These are phyloP conservation scores for Oryza meyeriana DNA, from an alignment of 176 grass and related monocot species.

Conservation along the genomic window DNA sequence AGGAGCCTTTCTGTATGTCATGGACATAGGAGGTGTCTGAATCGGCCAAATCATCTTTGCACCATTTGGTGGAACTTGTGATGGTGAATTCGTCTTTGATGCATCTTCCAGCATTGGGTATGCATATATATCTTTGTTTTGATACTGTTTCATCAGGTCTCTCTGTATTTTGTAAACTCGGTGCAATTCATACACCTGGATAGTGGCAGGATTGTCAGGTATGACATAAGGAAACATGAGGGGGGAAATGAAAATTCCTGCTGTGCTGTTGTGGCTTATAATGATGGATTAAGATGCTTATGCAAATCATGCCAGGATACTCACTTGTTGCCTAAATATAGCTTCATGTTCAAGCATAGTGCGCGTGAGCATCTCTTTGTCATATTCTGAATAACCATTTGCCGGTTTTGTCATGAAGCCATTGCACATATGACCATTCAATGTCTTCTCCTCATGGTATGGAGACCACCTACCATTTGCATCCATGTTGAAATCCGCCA, in stretches of 20 bases:
- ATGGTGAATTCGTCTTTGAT: constrained; percentile 59
- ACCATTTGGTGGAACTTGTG: constrained; percentile 55
- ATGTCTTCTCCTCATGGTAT: constrained; percentile 55
- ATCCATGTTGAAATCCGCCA: constrained; percentile 39
- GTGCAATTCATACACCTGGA: constrained; percentile 97
- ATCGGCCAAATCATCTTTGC: constrained; percentile 42
- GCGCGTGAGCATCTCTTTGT: constrained; percentile 76
- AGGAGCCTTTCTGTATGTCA: constrained; percentile 23
- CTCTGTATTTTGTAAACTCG: constrained; percentile 88
- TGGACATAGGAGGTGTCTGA: constrained; percentile 23
- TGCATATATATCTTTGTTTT: constrained; percentile 41
- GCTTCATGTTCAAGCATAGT: constrained; percentile 92
- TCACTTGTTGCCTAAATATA: constrained; percentile 83
- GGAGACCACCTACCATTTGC: constrained; percentile 36
- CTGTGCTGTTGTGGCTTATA: not conserved
- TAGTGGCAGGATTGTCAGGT: constrained; percentile 10
- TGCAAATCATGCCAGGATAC: constrained; percentile 8
- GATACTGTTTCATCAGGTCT: constrained; percentile 63
- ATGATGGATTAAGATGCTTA: constrained; percentile 1
- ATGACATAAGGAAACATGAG: constrained; percentile 17
- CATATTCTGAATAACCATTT: constrained; percentile 46
- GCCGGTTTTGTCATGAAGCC: constrained; percentile 36
- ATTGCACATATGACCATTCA: constrained; percentile 35
- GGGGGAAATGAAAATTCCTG: not conserved
- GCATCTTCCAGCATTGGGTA: constrained; percentile 36